phyloP scores from a whole-genome alignment of 495 filamentous ascomycete species.

The Hypoxylon subgilvum region DNA sequence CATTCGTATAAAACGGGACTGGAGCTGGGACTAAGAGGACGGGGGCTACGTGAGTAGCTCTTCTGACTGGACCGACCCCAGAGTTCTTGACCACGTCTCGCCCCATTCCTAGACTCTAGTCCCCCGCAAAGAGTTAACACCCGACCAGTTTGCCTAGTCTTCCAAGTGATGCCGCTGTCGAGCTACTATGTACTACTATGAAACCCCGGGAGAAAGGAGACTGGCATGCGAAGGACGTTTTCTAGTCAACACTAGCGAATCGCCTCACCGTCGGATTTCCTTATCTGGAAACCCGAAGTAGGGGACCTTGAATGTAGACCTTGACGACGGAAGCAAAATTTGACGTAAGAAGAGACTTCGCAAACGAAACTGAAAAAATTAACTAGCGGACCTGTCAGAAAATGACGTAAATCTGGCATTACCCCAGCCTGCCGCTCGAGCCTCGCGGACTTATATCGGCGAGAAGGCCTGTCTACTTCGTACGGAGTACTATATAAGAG shows the following conservation, averaged over 20 bases:
- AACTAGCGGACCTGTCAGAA: slow-evolving; percentile 8
- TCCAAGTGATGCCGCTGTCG: neutral
- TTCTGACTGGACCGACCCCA: too few relatives aligned
- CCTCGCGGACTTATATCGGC: slow-evolving; percentile 38
- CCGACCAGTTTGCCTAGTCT: neutral
- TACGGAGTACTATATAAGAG: too few relatives aligned
- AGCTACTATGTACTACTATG: too few relatives aligned
- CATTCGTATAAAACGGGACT: too few relatives aligned
- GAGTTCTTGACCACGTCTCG: slow-evolving; percentile 1
- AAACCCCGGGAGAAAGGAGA: slow-evolving; percentile 13
- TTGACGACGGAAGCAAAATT: slow-evolving; percentile 20
- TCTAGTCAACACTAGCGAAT: slow-evolving; percentile 17
- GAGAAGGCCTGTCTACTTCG: neutral
- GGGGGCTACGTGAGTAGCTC: too few relatives aligned
- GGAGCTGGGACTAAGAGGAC: too few relatives aligned
- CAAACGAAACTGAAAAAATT: neutral
- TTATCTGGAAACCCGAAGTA: slow-evolving; percentile 12
- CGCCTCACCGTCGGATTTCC: slow-evolving; percentile 25
- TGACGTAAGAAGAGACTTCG: slow-evolving; percentile 27
- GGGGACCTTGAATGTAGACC: neutral
- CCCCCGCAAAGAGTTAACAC: slow-evolving; percentile 18
- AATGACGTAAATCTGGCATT: slow-evolving; percentile 27
- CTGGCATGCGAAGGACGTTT: slow-evolving; percentile 13
- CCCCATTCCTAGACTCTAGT: neutral
- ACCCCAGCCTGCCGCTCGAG: too few relatives aligned